These are phyloP conservation scores for Aspergillus fijiensis DNA, from an alignment of 2,329 filamentous ascomycete genomes.

Conservation along the genomic window DNA sequence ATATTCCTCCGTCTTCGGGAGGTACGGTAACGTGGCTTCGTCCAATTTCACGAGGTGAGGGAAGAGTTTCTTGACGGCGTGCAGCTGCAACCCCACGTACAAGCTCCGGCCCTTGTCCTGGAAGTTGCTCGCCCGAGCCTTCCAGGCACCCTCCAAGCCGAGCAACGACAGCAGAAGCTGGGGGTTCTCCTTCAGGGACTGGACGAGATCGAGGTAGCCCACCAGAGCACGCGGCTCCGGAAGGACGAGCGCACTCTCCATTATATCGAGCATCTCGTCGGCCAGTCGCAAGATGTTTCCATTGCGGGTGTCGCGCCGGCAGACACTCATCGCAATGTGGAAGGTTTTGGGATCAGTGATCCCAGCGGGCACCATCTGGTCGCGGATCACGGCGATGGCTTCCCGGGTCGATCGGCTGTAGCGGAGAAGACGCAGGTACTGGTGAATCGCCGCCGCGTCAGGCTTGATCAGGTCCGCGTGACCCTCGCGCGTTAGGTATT, in stretches of 20 bases:
- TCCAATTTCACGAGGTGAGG: slow-evolving; percentile 30
- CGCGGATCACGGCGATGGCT: slow-evolving; percentile 58
- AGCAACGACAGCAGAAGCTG: slow-evolving; percentile 30
- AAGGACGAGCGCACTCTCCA: slow-evolving; percentile 45
- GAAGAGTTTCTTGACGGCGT: slow-evolving; percentile 26
- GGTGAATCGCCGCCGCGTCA: slow-evolving; percentile 68
- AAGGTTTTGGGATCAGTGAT: slow-evolving; percentile 57
- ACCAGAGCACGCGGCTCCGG: slow-evolving; percentile 32
- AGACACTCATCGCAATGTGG: slow-evolving; percentile 70
- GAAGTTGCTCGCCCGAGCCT: slow-evolving; percentile 17
- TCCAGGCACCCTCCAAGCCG: slow-evolving; percentile 24
- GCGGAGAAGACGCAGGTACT: slow-evolving; percentile 67
- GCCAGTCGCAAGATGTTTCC: slow-evolving; percentile 66
- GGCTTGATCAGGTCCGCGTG: slow-evolving; percentile 61
- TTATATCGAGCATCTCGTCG: slow-evolving; percentile 63
- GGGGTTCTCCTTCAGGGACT: slow-evolving; percentile 27
- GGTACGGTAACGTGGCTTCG: slow-evolving; percentile 16
- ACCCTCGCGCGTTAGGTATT: slow-evolving; percentile 58
- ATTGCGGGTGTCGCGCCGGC: slow-evolving; percentile 75
- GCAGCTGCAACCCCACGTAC: slow-evolving; percentile 24
- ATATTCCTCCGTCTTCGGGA: background rate
- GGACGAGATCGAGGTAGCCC: slow-evolving; percentile 31
- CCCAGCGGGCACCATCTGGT: slow-evolving; percentile 50
- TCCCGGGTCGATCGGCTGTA: slow-evolving; percentile 64
- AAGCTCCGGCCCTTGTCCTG: slow-evolving; percentile 28